Conservation (phyloP, 2,329 filamentous ascomycete species). For the Fusarium sp. region DNA sequence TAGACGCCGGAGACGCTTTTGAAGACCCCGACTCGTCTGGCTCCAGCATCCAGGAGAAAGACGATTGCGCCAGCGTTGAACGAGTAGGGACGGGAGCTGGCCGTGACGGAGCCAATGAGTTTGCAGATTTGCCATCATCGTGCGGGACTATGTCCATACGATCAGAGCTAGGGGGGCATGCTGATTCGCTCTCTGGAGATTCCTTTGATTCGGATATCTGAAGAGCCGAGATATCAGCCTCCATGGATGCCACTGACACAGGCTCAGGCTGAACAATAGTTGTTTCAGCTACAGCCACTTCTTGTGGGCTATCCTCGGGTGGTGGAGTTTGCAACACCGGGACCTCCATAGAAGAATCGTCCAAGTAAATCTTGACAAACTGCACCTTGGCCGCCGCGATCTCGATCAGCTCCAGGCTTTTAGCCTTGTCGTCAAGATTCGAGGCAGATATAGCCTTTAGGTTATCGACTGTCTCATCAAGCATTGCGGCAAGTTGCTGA, state of each 20-base stretch:
- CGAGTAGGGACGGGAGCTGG: constrained; percentile 62
- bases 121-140: constrained; percentile 21
- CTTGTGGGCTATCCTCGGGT: constrained; percentile 21
- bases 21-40: constrained; percentile 53
- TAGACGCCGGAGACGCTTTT: constrained; percentile 32
- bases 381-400: constrained; percentile 70
- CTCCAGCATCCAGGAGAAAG: constrained; percentile 82
- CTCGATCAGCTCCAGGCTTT: constrained; percentile 64
- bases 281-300: constrained; percentile 21
- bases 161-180: constrained; percentile 15
- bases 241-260: background rate
- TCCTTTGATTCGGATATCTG: constrained; percentile 25
- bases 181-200: background rate
- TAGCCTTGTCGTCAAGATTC: constrained; percentile 57
- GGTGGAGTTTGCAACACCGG: constrained; percentile 43
- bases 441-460: constrained; percentile 68
- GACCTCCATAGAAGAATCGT: constrained; percentile 64
- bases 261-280: constrained; percentile 24
- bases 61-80: constrained; percentile 75
- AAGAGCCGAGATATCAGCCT: constrained; percentile 32
- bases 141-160: constrained; percentile 28
- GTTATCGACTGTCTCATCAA: constrained; percentile 71
- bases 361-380: constrained; percentile 70
- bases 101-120: constrained; percentile 14
- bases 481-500: constrained; percentile 70